phyloP scores from a whole-genome alignment of 495 filamentous ascomycete genomes.

The Podospora comata region DNA sequence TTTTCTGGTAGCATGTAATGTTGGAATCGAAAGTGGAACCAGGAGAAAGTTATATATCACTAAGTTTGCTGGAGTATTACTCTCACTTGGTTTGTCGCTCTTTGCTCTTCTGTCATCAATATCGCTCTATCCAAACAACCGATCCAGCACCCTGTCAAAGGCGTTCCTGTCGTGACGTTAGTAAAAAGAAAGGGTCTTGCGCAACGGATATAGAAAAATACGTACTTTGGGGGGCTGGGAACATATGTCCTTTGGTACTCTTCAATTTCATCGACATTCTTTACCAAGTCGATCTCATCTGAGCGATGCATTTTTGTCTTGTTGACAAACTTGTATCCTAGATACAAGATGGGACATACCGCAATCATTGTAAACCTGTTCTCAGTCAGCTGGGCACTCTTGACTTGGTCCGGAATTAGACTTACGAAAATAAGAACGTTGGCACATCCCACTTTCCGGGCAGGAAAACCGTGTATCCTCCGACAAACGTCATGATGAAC shows the following conservation, averaged over 20 bases:
- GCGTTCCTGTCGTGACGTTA: constrained; percentile 22
- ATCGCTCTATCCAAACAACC: constrained; percentile 27
- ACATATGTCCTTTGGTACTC: constrained; percentile 67
- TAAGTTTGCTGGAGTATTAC: background rate
- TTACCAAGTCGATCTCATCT: constrained; percentile 59
- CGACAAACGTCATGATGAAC: constrained; percentile 68
- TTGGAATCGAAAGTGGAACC: background rate
- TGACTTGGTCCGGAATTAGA: constrained; percentile 4
- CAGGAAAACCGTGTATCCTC: constrained; percentile 74
- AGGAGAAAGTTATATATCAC: background rate
- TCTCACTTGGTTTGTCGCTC: background rate
- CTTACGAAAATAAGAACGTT: constrained; percentile 72
- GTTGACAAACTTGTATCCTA: constrained; percentile 69
- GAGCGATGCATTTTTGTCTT: constrained; percentile 56
- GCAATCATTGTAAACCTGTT: constrained; percentile 61
- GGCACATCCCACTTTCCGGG: constrained; percentile 63
- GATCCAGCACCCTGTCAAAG: constrained; percentile 28
- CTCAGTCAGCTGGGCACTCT: background rate
- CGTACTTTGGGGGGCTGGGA: constrained; percentile 55
- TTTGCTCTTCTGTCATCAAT: background rate
- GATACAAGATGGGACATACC: constrained; percentile 61
- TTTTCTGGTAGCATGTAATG: background rate
- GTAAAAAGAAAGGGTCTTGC: background rate
- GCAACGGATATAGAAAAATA: background rate
- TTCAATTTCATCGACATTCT: constrained; percentile 68